Conservation (phyloP, 106 monocot genomes). For the Allium fistulosum region DNA sequence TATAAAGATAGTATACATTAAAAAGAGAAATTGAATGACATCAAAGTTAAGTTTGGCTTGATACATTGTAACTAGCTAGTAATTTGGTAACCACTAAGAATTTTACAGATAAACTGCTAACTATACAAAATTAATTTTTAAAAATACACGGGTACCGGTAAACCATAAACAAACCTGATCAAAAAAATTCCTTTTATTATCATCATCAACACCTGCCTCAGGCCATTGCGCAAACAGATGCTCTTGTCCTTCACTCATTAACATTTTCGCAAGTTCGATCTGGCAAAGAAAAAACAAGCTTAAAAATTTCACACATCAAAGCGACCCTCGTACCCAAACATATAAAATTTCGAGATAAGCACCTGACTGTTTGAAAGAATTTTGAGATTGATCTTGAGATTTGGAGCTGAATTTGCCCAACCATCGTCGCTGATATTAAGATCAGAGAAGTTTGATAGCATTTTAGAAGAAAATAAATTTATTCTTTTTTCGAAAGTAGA, state of each 20-base stretch:
- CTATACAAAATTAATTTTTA: neutral
- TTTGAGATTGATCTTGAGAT: slow-evolving; percentile 47
- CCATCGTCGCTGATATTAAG: slow-evolving; percentile 27
- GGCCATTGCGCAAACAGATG: slow-evolving; percentile 88
- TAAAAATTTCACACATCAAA: neutral
- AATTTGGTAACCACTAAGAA: neutral
- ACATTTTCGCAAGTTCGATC: slow-evolving; percentile 72
- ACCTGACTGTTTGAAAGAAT: slow-evolving; percentile 58
- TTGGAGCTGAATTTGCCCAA: slow-evolving; percentile 36
- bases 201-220: slow-evolving; percentile 66
- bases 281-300: slow-evolving; percentile 6
- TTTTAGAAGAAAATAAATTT: no score
- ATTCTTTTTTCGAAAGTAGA: no score
- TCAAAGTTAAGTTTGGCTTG: neutral
- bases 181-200: slow-evolving; percentile 58
- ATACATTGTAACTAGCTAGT: neutral
- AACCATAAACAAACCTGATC: slow-evolving; percentile 43
- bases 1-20: neutral
- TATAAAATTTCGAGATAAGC: neutral
- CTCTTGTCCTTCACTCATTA: slow-evolving; percentile 57
- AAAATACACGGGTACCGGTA: neutral
- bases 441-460: slow-evolving; percentile 11
- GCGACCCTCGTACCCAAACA: neutral
- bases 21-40: neutral
- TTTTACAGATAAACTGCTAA: neutral